Percentiles rank a stretch among this genome's conserved stretches.
phyloP scores from a whole-genome alignment of 208 protist genomes.

The Trypanosoma cruzi region DNA sequence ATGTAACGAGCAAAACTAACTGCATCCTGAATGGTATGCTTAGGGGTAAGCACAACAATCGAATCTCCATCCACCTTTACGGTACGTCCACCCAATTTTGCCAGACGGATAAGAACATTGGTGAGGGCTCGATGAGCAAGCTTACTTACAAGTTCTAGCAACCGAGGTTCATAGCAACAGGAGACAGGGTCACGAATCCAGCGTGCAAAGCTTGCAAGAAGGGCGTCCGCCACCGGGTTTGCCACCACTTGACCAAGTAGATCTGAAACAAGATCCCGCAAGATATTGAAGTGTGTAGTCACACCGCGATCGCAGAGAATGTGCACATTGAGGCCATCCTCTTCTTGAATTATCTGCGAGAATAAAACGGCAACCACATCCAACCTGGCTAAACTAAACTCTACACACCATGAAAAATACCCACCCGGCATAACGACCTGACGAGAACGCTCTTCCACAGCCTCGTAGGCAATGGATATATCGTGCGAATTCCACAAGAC shows the following conservation, averaged over 20 bases:
- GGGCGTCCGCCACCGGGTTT: constrained; percentile 62
- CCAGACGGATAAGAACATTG: constrained; percentile 71
- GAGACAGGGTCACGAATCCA: constrained; percentile 88
- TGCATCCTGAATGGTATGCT: constrained; percentile 78
- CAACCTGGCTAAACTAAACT: constrained; percentile 84
- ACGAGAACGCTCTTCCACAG: constrained; percentile 75
- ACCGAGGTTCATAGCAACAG: constrained; percentile 79
- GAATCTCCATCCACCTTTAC: constrained; percentile 78
- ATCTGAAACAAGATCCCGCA: constrained; percentile 87
- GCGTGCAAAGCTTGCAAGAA: constrained; percentile 80
- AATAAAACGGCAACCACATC: constrained; percentile 91
- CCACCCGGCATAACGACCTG: constrained; percentile 84
- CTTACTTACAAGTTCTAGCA: constrained; percentile 74
- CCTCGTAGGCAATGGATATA: constrained; percentile 65
- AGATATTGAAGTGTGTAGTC: constrained; percentile 89
- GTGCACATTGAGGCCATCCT: constrained; percentile 75
- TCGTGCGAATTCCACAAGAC: constrained; percentile 84
- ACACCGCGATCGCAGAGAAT: constrained; percentile 82
- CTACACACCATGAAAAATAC: constrained; percentile 82
- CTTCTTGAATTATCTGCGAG: constrained; percentile 89
- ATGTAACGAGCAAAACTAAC: constrained; percentile 80
- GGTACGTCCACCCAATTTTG: constrained; percentile 83
- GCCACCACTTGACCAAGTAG: constrained; percentile 73
- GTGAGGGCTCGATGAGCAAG: constrained; percentile 85
- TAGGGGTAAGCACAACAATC: constrained; percentile 79